Base-by-base conservation (phyloP, 2,329 filamentous ascomycete species). In the Aaosphaeria pasadenensis region DNA sequence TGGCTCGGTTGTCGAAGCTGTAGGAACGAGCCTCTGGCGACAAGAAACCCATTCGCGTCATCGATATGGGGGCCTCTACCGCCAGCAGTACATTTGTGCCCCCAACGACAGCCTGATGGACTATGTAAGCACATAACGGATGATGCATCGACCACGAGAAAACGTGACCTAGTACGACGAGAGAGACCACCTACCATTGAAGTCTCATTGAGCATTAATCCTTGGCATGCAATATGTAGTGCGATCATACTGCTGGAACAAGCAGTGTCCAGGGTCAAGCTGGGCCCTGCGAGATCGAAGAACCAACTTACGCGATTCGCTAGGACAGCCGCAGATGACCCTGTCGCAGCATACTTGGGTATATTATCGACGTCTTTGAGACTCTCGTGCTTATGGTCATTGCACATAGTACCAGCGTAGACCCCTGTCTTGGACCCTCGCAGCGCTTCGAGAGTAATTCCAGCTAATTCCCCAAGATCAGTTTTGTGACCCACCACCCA, bases 41-140 rank as follows among this genome's bases (percentile, higher is more conserved):
- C 33, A 36, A n/a, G 7, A 36, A 9, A n/a, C n/a, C 9, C n/a
- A 9, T 9, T 36, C n/a, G 33, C 9, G 33, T 9, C 33, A 36
- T 36, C n/a, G 33, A 9, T 9, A 36, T 36, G 9, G n/a, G 7
- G 7, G 7, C 9, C 7, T 36, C 33, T 36, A n/a, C 9, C 9
- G 33, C 7, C 7, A 71, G 46, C 7, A 73, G 66, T 6, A 74
- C 52, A 39, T 65, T 72, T 5, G 60, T 58, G 5, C 71, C 69
- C 11, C 59, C 69, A 5, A 72, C 70, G 7, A 74, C 63, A 11
- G 17, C 36, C 11, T 36, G 52, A n/a, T 9, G 33, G 33, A n/a
- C 33, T 36, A 9, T 36, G 33, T n/a, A 36, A 9, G 33, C 17
- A 24, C 33, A 9, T 36, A n/a, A n/a, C n/a, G 33, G n/a, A 36